Base-by-base conservation (phyloP, 257 asterid genomes). In the Leptodermis oblonga region DNA sequence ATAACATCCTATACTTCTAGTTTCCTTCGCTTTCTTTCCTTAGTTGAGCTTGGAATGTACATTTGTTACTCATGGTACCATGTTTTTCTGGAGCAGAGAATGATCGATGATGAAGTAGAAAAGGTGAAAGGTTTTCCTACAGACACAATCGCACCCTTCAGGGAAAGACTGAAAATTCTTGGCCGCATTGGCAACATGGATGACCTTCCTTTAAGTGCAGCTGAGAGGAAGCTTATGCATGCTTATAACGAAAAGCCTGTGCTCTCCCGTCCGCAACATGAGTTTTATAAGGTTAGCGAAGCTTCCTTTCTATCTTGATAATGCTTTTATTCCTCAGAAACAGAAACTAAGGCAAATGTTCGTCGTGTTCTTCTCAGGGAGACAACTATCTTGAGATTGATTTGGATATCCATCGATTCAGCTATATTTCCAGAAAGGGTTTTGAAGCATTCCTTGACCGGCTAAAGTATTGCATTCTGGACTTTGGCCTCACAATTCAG, bases 241-340 rank as follows among this genome's bases (percentile, higher is more conserved):
- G 95, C 97, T 67, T 94, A 87, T 82, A 90, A 89, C 65, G 97
- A 94, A 76, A 94, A 94, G 70, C 99, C 99, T 22, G 97, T 94
- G 31, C 99, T 94, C 79, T 91, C 99, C 0, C 97, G 99, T 59
- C 99, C 99, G 56, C 99, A 94, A 72, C 99, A 94, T 28, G 87
- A 87, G 41, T 94, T 94, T 73, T 91, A 85, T 82, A 49, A 28
- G 78, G 97, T 93, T 68, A 72, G 79, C 65, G 46, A 25, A 18
- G 26, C 52, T 68, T 53, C 45, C 55, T n/a, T 8, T 20, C 11
- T 4, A 18, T 43, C 26, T 34, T 48, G 26, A 55, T 2, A 14
- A 37, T 15, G 17, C 62, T 22, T 18, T 13, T 28, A 31, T 51
- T 25, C 33, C 56, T 63, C 46, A 28, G 12, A 48, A 18, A 18